Base-by-base conservation (phyloP, 2,329 filamentous ascomycete genomes). In the Pestalotiopsis sp. region DNA sequence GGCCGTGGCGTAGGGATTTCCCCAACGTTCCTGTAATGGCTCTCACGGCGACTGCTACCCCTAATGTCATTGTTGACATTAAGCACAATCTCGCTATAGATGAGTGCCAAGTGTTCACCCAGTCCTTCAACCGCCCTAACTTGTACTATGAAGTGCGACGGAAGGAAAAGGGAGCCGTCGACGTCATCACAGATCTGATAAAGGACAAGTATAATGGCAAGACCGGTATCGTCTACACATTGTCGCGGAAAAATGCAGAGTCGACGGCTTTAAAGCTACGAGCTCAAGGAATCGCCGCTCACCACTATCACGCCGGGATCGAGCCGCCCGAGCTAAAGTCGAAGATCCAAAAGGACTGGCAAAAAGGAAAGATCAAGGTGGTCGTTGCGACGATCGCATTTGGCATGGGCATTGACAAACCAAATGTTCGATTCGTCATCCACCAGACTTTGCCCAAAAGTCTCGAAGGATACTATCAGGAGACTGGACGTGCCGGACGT, bases 321-420 rank as follows among this genome's bases (percentile, higher is more conserved):
- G 83, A 89, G 2, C 78, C 91, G 0, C 82, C 87, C 4, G 88
- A 92, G 31, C 31, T 36, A 65, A 95, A 95, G 78, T 85, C 86
- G 1, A 78, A 86, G 6, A 87, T 96, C 4, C 95, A 98, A 79
- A 87, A 87, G 70, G 80, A 90, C 38, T 99, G 96, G 96, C 96
- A 99, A 79, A 83, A 82, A 58, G 94, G 94, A 5, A 82, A 85
- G 65, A 88, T 91, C 75, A 92, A 97, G 73, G 93, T 99, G 41
- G 97, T 99, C 58, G 96, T 99, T 64, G 97, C 96, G 23, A 99
- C 96, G 0, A 98, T 99, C 79, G 96, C 96, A 27, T 99, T 99
- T 78, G 96, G 96, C 6, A 99, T 99, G 96, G 96, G 96, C n/a
- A 99, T 99, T 72, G 96, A 99, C 83, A 99, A 99, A 79, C 89